Conservation (phyloP, 2,329 filamentous ascomycete genomes). For the Pyrenochaeta sp. region DNA sequence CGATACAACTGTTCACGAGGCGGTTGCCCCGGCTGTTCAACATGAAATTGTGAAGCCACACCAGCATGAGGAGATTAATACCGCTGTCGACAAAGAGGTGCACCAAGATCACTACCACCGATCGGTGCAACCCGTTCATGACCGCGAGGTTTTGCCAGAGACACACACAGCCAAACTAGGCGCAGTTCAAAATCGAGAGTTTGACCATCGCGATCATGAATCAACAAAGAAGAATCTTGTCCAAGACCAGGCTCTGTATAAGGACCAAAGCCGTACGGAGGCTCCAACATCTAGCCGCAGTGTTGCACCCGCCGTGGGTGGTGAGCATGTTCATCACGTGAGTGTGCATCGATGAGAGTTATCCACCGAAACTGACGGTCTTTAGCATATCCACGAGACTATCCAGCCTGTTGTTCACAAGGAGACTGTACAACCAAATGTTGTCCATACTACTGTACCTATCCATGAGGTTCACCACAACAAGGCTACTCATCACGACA, state of each 20-base stretch:
- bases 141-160: conserved; percentile 66
- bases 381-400: conserved; percentile 67
- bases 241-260: conserved; percentile 63
- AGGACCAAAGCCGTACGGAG: conserved; percentile 56
- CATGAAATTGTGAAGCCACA: conserved; percentile 67
- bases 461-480: conserved; percentile 77
- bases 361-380: conserved; percentile 10
- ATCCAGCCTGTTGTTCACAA: conserved; percentile 76
- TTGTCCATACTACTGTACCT: conserved; percentile 75
- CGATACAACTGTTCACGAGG: conserved; percentile 74
- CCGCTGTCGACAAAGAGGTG: conserved; percentile 71
- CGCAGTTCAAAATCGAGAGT: conserved; percentile 66
- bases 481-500: conserved; percentile 69
- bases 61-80: conserved; percentile 68
- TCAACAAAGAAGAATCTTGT: conserved; percentile 34
- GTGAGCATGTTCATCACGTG: conserved; percentile 69
- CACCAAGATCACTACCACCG: conserved; percentile 78
- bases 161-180: conserved; percentile 67
- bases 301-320: conserved; percentile 59
- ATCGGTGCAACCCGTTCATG: conserved; percentile 69
- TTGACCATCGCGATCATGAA: conserved; percentile 67
- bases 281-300: conserved; percentile 59
- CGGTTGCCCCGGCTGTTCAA: conserved; percentile 65
- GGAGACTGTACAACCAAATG: conserved; percentile 70
- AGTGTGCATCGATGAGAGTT: neutral